These are phyloP conservation scores for Ceratocystis papillata DNA, from an alignment of 2,329 filamentous ascomycete species.

Conservation along the genomic window DNA sequence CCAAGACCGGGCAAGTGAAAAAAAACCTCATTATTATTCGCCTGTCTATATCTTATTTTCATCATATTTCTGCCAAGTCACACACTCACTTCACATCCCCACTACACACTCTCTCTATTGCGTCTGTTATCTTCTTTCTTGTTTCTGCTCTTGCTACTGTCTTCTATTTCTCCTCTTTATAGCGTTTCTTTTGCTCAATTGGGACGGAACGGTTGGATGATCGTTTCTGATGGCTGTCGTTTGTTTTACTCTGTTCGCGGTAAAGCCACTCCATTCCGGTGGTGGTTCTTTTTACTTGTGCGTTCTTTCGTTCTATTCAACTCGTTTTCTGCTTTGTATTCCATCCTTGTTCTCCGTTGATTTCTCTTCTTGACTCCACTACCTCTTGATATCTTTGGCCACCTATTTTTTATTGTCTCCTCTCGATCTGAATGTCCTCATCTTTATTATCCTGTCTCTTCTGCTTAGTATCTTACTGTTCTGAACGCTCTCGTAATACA, in stretches of 20 bases:
- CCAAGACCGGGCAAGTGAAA: neutral
- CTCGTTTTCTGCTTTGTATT: neutral
- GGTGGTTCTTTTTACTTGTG: neutral
- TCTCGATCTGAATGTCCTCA: neutral
- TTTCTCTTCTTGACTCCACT: neutral
- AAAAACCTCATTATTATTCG: neutral
- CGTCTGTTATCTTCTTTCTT: neutral
- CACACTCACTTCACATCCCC: neutral
- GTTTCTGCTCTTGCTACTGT: neutral
- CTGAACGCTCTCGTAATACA: conserved; percentile 1
- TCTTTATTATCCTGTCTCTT: neutral
- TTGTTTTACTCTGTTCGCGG: neutral
- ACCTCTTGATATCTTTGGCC: too few relatives aligned
- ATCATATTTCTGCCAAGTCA: neutral
- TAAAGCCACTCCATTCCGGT: neutral
- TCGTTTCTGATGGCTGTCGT: conserved; percentile 15
- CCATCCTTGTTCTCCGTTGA: neutral
- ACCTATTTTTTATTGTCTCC: neutral
- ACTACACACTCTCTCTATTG: neutral
- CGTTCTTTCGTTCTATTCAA: neutral
- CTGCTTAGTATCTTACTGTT: neutral
- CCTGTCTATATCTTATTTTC: conserved; percentile 4
- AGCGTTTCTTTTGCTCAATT: conserved; percentile 9
- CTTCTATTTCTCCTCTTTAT: neutral
- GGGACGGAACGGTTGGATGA: conserved; percentile 13